phyloP scores from a whole-genome alignment of 345 rosid genomes.

The Excoecaria agallocha region DNA sequence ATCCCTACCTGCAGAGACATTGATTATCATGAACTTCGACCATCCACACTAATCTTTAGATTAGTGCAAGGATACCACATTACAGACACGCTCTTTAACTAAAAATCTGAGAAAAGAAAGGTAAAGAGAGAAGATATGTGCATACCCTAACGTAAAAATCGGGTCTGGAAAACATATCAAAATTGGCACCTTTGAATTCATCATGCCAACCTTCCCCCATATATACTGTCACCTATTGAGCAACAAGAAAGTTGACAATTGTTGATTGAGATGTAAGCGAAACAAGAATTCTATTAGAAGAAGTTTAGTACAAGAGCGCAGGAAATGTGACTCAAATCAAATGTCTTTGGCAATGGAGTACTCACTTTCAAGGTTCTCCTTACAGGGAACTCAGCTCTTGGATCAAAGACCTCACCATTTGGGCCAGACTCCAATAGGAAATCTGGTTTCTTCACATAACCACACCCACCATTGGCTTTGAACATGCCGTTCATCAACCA shows the following conservation, averaged over 20 bases:
- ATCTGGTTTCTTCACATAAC: slow-evolving; percentile 81
- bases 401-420: slow-evolving; percentile 55
- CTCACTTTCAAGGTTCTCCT: slow-evolving; percentile 72
- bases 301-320: not conserved
- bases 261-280: too few relatives aligned
- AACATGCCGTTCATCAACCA: slow-evolving; percentile 95
- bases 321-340: not conserved
- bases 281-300: too few relatives aligned
- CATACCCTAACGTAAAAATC: slow-evolving; percentile 81
- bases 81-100: not conserved
- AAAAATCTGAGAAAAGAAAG: not conserved
- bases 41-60: not conserved
- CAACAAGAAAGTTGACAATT: not conserved
- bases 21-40: not conserved
- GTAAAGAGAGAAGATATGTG: not conserved
- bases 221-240: slow-evolving; percentile 62
- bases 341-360: not conserved
- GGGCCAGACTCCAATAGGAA: slow-evolving; percentile 46
- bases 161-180: slow-evolving; percentile 70
- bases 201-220: slow-evolving; percentile 92
- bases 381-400: slow-evolving; percentile 44
- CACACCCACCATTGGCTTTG: slow-evolving; percentile 89
- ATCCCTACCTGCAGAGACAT: slow-evolving; percentile 51
- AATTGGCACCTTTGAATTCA: slow-evolving; percentile 62
- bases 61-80: not conserved